Evolutionary conservation across 352 stramenopile genomes (phyloP).

Genomic region (Pythium aristosporum): DNA sequence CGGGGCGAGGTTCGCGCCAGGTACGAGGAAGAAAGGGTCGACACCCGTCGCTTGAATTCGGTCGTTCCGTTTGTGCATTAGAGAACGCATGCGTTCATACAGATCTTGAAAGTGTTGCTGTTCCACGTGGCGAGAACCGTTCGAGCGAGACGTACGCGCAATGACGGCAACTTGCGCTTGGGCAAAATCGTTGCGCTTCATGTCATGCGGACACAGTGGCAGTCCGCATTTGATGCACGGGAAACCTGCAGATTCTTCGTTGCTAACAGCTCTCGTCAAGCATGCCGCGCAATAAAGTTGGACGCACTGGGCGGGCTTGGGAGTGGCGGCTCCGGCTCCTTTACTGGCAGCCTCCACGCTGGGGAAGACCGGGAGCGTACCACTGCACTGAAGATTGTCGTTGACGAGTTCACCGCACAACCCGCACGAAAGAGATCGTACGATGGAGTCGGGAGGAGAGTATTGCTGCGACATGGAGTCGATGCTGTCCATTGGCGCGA

Average conservation of each 20-base stretch:
- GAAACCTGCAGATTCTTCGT: slow-evolving; percentile 10
- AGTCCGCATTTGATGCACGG: slow-evolving; percentile 61
- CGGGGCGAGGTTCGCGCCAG: slow-evolving; percentile 41
- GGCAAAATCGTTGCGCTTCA: slow-evolving; percentile 65
- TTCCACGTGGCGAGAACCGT: not conserved
- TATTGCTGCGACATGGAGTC: slow-evolving; percentile 22
- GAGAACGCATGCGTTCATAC: slow-evolving; percentile 47
- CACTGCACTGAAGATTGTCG: slow-evolving; percentile 68
- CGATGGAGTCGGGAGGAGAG: slow-evolving; percentile 43
- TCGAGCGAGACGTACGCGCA: slow-evolving; percentile 30
- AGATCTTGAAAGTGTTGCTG: slow-evolving; percentile 18
- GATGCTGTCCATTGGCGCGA: not conserved
- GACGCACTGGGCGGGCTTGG: slow-evolving; percentile 29
- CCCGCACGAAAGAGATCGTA: slow-evolving; percentile 63
- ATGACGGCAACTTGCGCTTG: slow-evolving; percentile 58
- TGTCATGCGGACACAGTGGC: slow-evolving; percentile 36
- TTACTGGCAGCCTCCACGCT: not conserved
- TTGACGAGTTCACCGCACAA: slow-evolving; percentile 70
- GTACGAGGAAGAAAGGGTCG: slow-evolving; percentile 45
- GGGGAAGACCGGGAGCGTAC: slow-evolving; percentile 5
- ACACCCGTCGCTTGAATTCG: slow-evolving; percentile 43
- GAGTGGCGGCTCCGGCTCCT: not conserved
- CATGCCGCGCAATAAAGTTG: slow-evolving; percentile 76
- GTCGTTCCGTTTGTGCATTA: slow-evolving; percentile 39
- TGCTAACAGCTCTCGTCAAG: slow-evolving; percentile 34